Base-by-base conservation (phyloP, 495 filamentous ascomycete species). In the Pseudomonodictys pantanalensis region DNA sequence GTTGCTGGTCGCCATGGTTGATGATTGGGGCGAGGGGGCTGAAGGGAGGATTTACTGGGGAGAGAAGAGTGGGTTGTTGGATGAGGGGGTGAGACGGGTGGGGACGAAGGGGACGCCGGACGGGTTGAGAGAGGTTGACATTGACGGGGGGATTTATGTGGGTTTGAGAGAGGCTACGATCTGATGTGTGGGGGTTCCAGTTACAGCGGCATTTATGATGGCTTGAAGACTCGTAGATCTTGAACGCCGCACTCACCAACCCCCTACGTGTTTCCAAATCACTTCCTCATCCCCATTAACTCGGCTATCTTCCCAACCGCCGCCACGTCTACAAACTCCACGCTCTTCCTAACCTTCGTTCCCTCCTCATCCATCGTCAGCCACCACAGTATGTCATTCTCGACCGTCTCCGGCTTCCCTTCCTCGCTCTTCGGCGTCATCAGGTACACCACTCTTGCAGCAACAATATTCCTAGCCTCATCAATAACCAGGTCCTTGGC, bases 1-100 rank as follows among this genome's bases (percentile, higher is more conserved):
- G 53, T 77, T 77, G 0, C 61, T 81, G 23, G 72, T 65, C 9
- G 69, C 78, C 62, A 58, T 79, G 25, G 65, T 79, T 15, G 77
- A 79, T 66, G 73, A 77, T 12, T 79, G 77, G 76, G 55, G 55
- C 4, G 43, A 48, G n/a, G 44, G 45, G 22, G 29, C 32, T 15
- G 28, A 20, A 50, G 61, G 18, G 7, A 65, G 67, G 18, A 66
- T 80, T 55, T 79, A 71, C 55, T 78, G 75, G 77, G 77, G 77
- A 15, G 71, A 76, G 45, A 76, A 76, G n/a, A n/a, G n/a, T n/a
- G n/a, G n/a, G n/a, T n/a, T n/a, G n/a, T n/a, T n/a, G n/a, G n/a
- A n/a, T n/a, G n/a, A n/a, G n/a, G n/a, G n/a, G n/a, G n/a, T n/a
- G n/a, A n/a, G n/a, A n/a, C n/a, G n/a, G n/a, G n/a, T n/a, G n/a